phyloP scores from a whole-genome alignment of 2,329 filamentous ascomycete species.

The Coleophoma crateriformis region DNA sequence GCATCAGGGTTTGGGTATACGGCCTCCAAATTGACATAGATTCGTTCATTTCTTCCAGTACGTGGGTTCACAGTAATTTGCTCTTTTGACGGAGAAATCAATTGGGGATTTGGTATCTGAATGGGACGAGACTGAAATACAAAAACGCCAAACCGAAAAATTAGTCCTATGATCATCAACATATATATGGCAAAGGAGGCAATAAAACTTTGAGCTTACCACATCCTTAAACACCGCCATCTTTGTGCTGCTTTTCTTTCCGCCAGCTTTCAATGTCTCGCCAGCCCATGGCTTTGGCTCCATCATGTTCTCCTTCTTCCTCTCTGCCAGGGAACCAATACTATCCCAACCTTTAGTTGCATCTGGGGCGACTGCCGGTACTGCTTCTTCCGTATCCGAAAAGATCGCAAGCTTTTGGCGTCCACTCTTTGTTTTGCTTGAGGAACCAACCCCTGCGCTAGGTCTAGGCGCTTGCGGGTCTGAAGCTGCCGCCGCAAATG shows the following conservation, averaged over 20 bases:
- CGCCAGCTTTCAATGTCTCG: conserved; percentile 82
- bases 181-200: conserved; percentile 42
- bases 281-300: conserved; percentile 88
- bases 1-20: conserved; percentile 76
- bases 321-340: conserved; percentile 78
- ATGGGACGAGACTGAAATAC: conserved; percentile 53
- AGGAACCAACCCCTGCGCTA: conserved; percentile 39
- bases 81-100: conserved; percentile 64
- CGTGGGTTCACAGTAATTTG: conserved; percentile 79
- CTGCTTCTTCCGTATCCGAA: conserved; percentile 63
- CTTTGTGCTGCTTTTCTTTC: conserved; percentile 75
- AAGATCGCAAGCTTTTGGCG: conserved; percentile 88
- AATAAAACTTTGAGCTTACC: conserved; percentile 58
- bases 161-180: conserved; percentile 98
- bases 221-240: conserved; percentile 92
- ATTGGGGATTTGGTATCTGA: conserved; percentile 51
- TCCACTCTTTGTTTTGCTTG: conserved; percentile 53
- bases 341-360: conserved; percentile 79
- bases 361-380: conserved; percentile 46
- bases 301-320: conserved; percentile 89
- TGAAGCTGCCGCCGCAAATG: conserved; percentile 57
- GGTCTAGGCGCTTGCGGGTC: conserved; percentile 63
- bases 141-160: conserved; percentile 50
- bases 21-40: conserved; percentile 80
- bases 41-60: conserved; percentile 77